These are phyloP conservation scores for Hygrocybe coccinea DNA, from an alignment of 768 basidiomycete species.

Conservation along the genomic window DNA sequence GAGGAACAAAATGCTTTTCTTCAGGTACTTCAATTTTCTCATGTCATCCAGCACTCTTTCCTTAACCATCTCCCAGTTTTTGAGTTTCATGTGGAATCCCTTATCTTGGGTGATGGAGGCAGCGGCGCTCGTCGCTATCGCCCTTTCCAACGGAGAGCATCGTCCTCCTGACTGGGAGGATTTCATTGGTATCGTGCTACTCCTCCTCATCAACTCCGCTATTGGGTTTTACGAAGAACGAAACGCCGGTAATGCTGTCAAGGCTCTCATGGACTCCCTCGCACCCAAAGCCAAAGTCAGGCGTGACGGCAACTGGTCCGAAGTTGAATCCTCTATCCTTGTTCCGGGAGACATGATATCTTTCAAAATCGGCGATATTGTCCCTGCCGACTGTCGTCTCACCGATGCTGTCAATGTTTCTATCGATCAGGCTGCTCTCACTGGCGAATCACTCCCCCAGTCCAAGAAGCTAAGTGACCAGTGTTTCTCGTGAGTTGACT, in stretches of 20 bases:
- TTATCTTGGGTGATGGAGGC: constrained; percentile 99
- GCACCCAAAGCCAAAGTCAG: constrained; percentile 95
- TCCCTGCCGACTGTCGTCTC: constrained; percentile 96
- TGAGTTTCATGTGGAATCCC: constrained; percentile 99
- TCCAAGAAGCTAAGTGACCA: constrained; percentile 92
- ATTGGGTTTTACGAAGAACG: constrained; percentile 99
- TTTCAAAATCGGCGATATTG: constrained; percentile 99
- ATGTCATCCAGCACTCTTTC: constrained; percentile 2
- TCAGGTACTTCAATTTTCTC: constrained; percentile 47
- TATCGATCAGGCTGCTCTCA: constrained; percentile 97
- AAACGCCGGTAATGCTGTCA: constrained; percentile 97
- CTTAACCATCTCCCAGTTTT: constrained; percentile 49
- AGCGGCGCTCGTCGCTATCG: constrained; percentile 91
- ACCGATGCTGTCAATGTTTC: constrained; percentile 96
- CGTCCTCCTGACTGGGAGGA: constrained; percentile 94
- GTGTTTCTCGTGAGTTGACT: constrained; percentile 87
- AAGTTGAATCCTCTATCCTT: constrained; percentile 84
- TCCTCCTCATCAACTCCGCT: constrained; percentile 89
- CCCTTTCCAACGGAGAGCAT: constrained; percentile 85
- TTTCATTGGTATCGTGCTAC: constrained; percentile 91
- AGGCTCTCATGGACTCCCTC: constrained; percentile 98
- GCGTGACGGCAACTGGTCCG: constrained; percentile 78
- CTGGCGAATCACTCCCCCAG: constrained; percentile 93
- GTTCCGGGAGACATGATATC: constrained; percentile 95
- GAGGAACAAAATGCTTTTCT: constrained; percentile 91